Conservation (phyloP, 192 early-diverging fungal genomes). For the Umbelopsis sp. region DNA sequence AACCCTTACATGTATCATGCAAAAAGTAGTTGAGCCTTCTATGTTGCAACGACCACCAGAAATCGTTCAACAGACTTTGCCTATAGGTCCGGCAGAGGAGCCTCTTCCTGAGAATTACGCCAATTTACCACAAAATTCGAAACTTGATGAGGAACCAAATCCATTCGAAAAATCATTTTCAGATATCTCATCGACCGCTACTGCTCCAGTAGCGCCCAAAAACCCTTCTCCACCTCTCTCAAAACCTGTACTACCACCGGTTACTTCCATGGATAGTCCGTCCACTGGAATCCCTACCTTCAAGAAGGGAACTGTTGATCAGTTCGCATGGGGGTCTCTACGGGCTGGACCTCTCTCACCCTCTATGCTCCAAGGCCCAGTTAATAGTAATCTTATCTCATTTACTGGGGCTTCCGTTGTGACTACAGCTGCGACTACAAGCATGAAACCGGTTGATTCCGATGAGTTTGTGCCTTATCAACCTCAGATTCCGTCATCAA, state of each 20-base stretch:
- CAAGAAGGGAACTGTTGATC: conserved; percentile 35
- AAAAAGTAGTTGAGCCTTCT: conserved; percentile 2
- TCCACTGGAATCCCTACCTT: conserved; percentile 29
- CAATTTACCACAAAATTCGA: conserved; percentile 34
- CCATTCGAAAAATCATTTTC: conserved; percentile 86
- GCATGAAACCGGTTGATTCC: background rate
- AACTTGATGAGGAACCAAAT: conserved; percentile 84
- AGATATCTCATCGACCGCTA: background rate
- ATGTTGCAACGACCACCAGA: conserved; percentile 5
- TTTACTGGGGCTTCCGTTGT: background rate
- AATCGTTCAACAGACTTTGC: background rate
- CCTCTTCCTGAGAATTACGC: background rate
- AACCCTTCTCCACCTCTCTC: conserved; percentile 8
- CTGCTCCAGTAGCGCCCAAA: background rate
- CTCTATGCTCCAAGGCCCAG: conserved; percentile 74
- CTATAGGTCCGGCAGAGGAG: background rate
- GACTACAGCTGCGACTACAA: background rate
- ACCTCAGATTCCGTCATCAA: conserved; percentile 9
- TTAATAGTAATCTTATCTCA: background rate
- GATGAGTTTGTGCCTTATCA: conserved; percentile 18
- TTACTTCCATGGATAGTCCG: conserved; percentile 60
- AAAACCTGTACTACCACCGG: conserved; percentile 62
- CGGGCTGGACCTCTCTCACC: conserved; percentile 76
- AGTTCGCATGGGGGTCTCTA: conserved; percentile 59
- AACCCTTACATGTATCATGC: background rate